Percentiles rank a stretch among this genome's conserved stretches.
phyloP scores from a whole-genome alignment of 495 filamentous ascomycete genomes.

The Penicillium mononematosum region DNA sequence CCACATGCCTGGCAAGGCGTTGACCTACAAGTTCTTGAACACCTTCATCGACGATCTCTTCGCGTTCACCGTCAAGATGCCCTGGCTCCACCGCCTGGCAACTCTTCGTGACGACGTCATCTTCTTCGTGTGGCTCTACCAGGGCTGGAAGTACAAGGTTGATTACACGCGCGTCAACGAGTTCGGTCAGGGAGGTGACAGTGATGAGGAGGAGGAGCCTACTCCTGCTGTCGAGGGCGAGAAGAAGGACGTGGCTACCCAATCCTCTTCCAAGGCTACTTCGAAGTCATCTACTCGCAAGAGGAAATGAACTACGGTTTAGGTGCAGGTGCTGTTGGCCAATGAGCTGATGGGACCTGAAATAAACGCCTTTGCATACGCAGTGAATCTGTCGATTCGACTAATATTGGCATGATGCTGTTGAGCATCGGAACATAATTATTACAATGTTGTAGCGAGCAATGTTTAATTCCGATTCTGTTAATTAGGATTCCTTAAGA shows the following conservation, averaged over 20 bases:
- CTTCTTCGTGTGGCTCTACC: conserved; percentile 98
- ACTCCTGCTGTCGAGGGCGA: conserved; percentile 40
- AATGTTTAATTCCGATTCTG: not conserved
- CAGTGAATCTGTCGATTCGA: not conserved
- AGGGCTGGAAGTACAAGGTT: conserved; percentile 87
- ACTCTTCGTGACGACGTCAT: conserved; percentile 95
- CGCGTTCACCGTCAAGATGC: conserved; percentile 99
- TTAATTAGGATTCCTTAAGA: not conserved
- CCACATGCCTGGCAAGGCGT: conserved; percentile 92
- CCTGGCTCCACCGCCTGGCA: conserved; percentile 88
- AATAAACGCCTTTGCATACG: not conserved
- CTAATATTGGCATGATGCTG: not conserved
- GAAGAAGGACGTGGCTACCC: conserved; percentile 28
- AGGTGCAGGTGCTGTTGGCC: not conserved
- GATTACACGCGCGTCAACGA: conserved; percentile 94
- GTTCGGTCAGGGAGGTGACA: conserved; percentile 93
- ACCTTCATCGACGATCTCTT: conserved; percentile 87
- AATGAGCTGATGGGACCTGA: not conserved
- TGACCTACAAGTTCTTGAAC: conserved; percentile 94
- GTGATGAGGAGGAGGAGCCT: conserved; percentile 64
- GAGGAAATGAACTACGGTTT: conserved; percentile 35
- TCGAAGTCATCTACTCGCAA: conserved; percentile 39
- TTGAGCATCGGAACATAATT: conserved; percentile 1
- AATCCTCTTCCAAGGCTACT: conserved; percentile 36
- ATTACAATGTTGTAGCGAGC: not conserved